phyloP scores from a whole-genome alignment of 2,329 filamentous ascomycete species.

The Chaetomiaceae sp. region DNA sequence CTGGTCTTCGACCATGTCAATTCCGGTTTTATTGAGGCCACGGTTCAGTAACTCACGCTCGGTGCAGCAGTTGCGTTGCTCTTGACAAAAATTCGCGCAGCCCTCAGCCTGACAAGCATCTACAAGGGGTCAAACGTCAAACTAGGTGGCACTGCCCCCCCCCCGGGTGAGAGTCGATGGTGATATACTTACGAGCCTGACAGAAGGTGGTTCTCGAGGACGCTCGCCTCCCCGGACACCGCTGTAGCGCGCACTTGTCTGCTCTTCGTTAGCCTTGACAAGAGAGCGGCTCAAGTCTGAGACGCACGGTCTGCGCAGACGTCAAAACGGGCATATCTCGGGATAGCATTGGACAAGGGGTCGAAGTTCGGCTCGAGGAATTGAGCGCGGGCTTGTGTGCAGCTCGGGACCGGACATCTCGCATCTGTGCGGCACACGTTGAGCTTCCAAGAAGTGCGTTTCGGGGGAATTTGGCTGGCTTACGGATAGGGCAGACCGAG shows the following conservation, averaged over 20 bases:
- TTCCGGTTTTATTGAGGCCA: background rate
- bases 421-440: slow-evolving; percentile 13
- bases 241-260: slow-evolving; percentile 25
- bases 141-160: no score
- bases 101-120: slow-evolving; percentile 24
- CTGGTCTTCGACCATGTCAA: slow-evolving; percentile 14
- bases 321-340: slow-evolving; percentile 22
- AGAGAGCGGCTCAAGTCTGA: no score
- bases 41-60: slow-evolving; percentile 20
- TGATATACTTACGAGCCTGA: slow-evolving; percentile 16
- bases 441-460: background rate
- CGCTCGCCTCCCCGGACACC: slow-evolving; percentile 17
- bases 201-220: slow-evolving; percentile 16
- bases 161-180: background rate
- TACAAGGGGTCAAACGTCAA: slow-evolving; percentile 7
- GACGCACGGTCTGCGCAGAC: slow-evolving; percentile 25
- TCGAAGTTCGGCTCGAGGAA: slow-evolving; percentile 23
- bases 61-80: slow-evolving; percentile 21
- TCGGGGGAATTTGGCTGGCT: background rate
- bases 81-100: slow-evolving; percentile 19
- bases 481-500: slow-evolving; percentile 23
- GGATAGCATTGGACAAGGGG: slow-evolving; percentile 10
- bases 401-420: slow-evolving; percentile 23
- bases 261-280: background rate
- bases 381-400: slow-evolving; percentile 23